Evolutionary conservation across 2,329 filamentous ascomycete species (phyloP), one percentile per base, ranked within the genome.

Genomic region (Trichophyton equinum): DNA sequence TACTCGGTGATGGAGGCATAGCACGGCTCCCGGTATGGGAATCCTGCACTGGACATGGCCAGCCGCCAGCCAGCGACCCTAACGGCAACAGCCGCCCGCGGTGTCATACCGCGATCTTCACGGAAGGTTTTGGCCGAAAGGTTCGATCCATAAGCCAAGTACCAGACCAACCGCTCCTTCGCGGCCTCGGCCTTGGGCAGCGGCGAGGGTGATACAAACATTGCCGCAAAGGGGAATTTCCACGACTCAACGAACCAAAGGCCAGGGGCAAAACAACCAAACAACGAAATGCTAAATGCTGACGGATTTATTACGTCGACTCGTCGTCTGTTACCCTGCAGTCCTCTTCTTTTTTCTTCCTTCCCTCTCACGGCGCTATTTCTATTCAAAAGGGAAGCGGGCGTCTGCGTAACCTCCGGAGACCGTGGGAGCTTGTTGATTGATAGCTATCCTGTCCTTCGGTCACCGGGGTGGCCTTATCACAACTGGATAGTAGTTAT

Each of bases 71-170:
- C 60, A 4, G 64, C 65, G 3, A 66, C 33, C 9, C 27, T 33
- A 1, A 63, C 65, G 15, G 13, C 47, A 15, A 57, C 58, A 1
- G 38, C 42, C 3, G 55, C 36, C 1, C 64, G 27, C 7, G 66
- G 66, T 18, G 58, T 51, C 40, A 66, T 65, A 4, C 64, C 65
- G 47, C 66, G 62, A 60, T 57, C 27, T 36, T 59, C 60, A 58
- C 57, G 64, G 51, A 68, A 67, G 56, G 65, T 68, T 20, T 51
- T 20, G n/a, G 49, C 42, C 59, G 61, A 65, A 57, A 68, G 62
- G 60, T 67, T 68, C 2, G 65, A 68, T 46, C 66, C 66, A 46
- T 68, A 67, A 11, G 65, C 65, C 25, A 67, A 63, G 47, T 68
- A 67, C 66, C 66, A 67, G 5, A 67, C 51, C 30, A 33, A 7